Evolutionary conservation across 768 basidiomycete genomes (phyloP).

Genomic region (Termitomyces sp.): DNA sequence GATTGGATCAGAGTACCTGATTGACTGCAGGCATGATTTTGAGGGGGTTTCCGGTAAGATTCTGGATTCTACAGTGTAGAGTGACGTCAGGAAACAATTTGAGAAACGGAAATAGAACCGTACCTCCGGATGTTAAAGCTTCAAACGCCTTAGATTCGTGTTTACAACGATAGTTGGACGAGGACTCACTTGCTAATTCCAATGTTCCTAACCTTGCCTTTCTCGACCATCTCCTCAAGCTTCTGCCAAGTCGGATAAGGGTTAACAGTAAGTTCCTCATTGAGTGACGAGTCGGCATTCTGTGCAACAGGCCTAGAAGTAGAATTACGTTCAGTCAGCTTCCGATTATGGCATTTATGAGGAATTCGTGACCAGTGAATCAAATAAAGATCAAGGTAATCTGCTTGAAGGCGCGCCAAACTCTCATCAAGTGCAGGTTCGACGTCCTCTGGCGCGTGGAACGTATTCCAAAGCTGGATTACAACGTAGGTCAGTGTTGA

Average conservation of each 20-base stretch:
- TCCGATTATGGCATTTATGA: not conserved
- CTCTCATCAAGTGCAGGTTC: conserved; percentile 62
- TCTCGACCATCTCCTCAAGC: conserved; percentile 74
- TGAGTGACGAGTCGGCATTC: conserved; percentile 45
- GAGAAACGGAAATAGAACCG: conserved; percentile 16
- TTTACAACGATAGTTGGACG: not conserved
- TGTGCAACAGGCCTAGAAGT: conserved; percentile 62
- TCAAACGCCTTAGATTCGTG: not conserved
- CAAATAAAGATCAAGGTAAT: conserved; percentile 56
- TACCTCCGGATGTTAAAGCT: conserved; percentile 62
- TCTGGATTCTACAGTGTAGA: conserved; percentile 41
- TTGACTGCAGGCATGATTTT: conserved; percentile 69
- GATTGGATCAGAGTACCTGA: conserved; percentile 42
- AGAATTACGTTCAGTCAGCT: not conserved
- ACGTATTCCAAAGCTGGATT: conserved; percentile 68
- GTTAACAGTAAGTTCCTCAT: conserved; percentile 58
- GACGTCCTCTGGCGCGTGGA: conserved; percentile 73
- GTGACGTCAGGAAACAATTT: conserved; percentile 16
- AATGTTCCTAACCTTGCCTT: conserved; percentile 76
- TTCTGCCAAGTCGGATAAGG: conserved; percentile 81
- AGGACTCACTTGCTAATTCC: conserved; percentile 74
- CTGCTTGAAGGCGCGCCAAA: conserved; percentile 11
- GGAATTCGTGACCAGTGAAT: conserved; percentile 69
- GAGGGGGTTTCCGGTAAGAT: conserved; percentile 59
- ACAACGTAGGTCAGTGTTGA: not conserved